A percentile compares a stretch with the other conserved stretches of the same genome.
These are phyloP conservation scores for Pelargonium australe DNA, from an alignment of 441 rosid genomes.

Conservation along the genomic window DNA sequence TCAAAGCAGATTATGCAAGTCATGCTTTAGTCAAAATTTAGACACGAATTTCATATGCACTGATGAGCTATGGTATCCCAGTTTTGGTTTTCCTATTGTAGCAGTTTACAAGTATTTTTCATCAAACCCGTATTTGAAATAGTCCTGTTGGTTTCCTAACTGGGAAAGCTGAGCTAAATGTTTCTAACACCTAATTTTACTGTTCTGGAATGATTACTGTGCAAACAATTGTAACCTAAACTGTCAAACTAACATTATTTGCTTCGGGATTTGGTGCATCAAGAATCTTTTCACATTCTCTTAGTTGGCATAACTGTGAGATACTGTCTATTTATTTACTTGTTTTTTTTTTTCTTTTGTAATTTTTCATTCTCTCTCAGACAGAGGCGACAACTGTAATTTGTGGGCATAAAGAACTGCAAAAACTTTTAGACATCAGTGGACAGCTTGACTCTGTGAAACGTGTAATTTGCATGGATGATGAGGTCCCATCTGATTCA, in stretches of 20 bases:
- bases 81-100: background rate
- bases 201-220: background rate
- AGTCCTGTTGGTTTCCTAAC: background rate
- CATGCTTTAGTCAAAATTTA: no score
- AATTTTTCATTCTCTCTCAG: slow-evolving; percentile 34
- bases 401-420: slow-evolving; percentile 81
- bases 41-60: background rate
- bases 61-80: background rate
- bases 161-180: background rate
- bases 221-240: no score
- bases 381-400: slow-evolving; percentile 92
- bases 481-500: slow-evolving; percentile 56
- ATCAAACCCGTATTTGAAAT: background rate
- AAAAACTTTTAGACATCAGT: slow-evolving; percentile 64
- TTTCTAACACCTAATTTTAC: background rate
- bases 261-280: background rate
- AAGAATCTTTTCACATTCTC: background rate
- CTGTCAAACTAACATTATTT: no score
- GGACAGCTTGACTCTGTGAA: slow-evolving; percentile 90
- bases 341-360: background rate
- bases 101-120: background rate
- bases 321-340: background rate
- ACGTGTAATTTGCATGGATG: slow-evolving; percentile 78
- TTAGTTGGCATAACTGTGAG: background rate
- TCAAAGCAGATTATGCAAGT: no score